A percentile compares a stretch with the other conserved stretches of the same genome.
phyloP scores from a whole-genome alignment of 2,329 filamentous ascomycete genomes.

The Botrytis elliptica region DNA sequence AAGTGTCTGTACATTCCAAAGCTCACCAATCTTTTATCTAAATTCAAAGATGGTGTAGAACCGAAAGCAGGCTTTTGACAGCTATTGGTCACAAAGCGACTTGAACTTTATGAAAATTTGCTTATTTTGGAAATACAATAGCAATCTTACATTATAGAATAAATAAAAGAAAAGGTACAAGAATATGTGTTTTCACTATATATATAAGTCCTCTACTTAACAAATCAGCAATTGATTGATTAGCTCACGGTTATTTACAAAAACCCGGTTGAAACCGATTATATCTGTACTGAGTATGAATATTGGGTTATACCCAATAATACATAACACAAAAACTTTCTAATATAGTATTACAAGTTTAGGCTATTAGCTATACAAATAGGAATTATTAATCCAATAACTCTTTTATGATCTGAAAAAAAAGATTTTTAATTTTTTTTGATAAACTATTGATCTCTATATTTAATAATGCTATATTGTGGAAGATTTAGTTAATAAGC shows the following conservation, averaged over 20 bases:
- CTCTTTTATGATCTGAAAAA: too few relatives aligned
- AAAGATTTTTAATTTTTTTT: too few relatives aligned
- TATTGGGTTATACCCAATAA: too few relatives aligned
- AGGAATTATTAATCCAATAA: rapidly evolving
- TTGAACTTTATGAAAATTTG: rapidly evolving
- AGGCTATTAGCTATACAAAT: rapidly evolving
- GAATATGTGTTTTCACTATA: rapidly evolving
- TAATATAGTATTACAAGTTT: too few relatives aligned
- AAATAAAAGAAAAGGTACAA: rapidly evolving
- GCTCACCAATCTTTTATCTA: too few relatives aligned
- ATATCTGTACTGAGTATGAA: too few relatives aligned
- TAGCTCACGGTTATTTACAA: rapidly evolving
- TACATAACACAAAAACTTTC: rapidly evolving
- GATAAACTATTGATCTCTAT: too few relatives aligned
- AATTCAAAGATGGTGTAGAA: too few relatives aligned
- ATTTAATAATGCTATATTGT: too few relatives aligned
- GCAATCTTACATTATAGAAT: rapidly evolving
- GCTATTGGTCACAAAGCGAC: rapidly evolving
- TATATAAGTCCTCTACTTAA: rapidly evolving
- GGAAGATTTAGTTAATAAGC: rapidly evolving
- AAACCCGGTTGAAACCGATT: rapidly evolving
- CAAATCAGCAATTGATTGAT: too few relatives aligned
- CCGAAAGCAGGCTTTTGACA: too few relatives aligned
- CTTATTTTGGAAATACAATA: rapidly evolving
- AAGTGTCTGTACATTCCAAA: too few relatives aligned